Evolutionary conservation across 345 rosid species (phyloP), one percentile per base, ranked within the genome.

Genomic region (Toxicodendron radicans): DNA sequence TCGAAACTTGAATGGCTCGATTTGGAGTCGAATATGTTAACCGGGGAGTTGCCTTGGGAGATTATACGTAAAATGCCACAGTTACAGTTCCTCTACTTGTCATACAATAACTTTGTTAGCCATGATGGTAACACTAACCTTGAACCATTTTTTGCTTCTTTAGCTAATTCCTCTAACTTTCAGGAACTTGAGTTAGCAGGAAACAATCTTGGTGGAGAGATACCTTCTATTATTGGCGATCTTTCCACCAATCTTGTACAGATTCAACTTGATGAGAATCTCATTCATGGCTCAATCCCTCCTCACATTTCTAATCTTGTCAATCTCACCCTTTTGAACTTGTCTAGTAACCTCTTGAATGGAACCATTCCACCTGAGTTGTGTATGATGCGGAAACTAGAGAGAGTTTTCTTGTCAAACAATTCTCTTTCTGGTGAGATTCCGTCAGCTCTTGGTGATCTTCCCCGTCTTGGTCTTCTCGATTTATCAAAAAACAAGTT

Each of bases 141-240:
- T 1, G 83, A 87, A 64, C 94, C 94, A 21, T 92, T 95, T 76
- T 87, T 95, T 58, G 75, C 82, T 71, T 87, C 97, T 74, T 83
- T 95, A 1, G 83, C 76, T 23, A 90, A 85, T 76, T 82, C 86
- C 5, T 84, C 91, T 14, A 73, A 84, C 75, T 76, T 92, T 38
- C 88, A 87, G 78, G 97, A 91, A 71, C 93, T 95, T 1, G 97
- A 87, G 73, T 71, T 95, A 69, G 98, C 91, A 0, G 98, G 94
- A 70, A 95, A 92, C 78, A 79, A 70, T 60, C 91, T 95, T 10
- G 82, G 88, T 33, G 98, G 97, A 64, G 75, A 70, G 80, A 83
- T 95, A 52, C 84, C 98, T 82, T 67, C 92, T 72, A 76, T 82
- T 64, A 58, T 90, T 73, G 87, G 93, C 64, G 73, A 85, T 81